Percentiles rank a stretch among this genome's conserved stretches.
phyloP scores from a whole-genome alignment of 768 basidiomycete genomes.

The Trametes maxima region DNA sequence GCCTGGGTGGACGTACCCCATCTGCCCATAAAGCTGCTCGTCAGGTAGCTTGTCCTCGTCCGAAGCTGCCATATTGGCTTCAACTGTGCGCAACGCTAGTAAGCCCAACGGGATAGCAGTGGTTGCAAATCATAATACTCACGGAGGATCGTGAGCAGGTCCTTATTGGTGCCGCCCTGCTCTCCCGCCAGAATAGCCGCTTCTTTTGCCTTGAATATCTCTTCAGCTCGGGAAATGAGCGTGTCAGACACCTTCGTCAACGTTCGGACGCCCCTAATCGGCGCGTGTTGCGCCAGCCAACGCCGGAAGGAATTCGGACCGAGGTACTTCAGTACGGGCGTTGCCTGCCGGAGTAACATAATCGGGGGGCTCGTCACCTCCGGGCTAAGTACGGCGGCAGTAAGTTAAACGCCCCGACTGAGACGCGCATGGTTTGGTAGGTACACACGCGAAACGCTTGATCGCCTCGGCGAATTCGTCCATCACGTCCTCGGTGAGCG shows the following conservation, averaged over 20 bases:
- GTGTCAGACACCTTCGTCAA: constrained; percentile 40
- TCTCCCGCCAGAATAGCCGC: constrained; percentile 37
- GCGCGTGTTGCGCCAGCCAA: constrained; percentile 37
- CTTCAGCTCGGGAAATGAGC: constrained; percentile 38
- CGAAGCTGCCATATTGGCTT: constrained; percentile 40
- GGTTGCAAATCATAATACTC: constrained; percentile 14
- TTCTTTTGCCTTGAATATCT: constrained; percentile 43
- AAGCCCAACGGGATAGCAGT: too few species aligned
- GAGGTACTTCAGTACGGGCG: constrained; percentile 20
- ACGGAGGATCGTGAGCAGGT: constrained; percentile 51
- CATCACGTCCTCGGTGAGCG: constrained; percentile 19
- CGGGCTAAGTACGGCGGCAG: not conserved
- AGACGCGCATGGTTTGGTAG: not conserved
- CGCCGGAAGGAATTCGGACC: constrained; percentile 35
- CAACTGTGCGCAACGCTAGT: constrained; percentile 33
- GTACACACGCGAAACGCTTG: constrained; percentile 25
- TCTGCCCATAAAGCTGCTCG: constrained; percentile 44
- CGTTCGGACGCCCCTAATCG: constrained; percentile 35
- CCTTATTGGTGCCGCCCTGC: constrained; percentile 41
- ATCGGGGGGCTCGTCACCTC: constrained; percentile 2
- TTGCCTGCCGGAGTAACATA: constrained; percentile 17
- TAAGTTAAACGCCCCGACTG: not conserved
- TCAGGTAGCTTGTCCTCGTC: constrained; percentile 29
- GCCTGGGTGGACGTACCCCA: constrained; percentile 26
- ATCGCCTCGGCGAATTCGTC: constrained; percentile 24